These are phyloP conservation scores for Lablab purpureus DNA, from an alignment of 306 rosid species.

Conservation along the genomic window DNA sequence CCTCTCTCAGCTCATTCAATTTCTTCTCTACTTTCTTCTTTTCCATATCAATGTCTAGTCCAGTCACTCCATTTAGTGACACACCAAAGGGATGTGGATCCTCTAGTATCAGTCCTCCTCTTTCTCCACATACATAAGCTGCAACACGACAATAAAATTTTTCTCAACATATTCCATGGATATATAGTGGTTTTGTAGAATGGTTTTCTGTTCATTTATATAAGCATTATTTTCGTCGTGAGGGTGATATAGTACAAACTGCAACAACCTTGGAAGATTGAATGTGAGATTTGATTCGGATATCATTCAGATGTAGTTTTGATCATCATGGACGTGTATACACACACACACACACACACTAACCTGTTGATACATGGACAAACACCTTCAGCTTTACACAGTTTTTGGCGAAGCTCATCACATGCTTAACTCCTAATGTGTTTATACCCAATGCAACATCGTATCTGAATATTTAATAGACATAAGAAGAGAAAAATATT, in stretches of 20 bases:
- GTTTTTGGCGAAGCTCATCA: constrained; percentile 66
- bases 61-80: constrained; percentile 61
- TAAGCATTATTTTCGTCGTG: no score
- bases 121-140: constrained; percentile 84
- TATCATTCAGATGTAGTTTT: neutral
- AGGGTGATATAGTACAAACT: no score
- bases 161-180: neutral
- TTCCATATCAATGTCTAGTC: constrained; percentile 63
- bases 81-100: constrained; percentile 59
- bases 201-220: no score
- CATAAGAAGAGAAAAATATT: neutral
- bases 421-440: constrained; percentile 69
- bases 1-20: constrained; percentile 48
- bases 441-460: constrained; percentile 69
- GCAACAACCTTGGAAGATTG: no score
- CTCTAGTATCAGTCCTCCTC: constrained; percentile 65
- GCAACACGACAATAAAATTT: neutral
- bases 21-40: constrained; percentile 47
- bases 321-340: neutral
- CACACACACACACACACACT: no score
- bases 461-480: constrained; percentile 52
- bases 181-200: neutral
- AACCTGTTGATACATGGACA: constrained; percentile 84
- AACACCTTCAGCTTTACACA: constrained; percentile 60
- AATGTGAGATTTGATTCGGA: no score